Conservation (phyloP, 2,329 filamentous ascomycete species). For the Hypomyces perniciosus region DNA sequence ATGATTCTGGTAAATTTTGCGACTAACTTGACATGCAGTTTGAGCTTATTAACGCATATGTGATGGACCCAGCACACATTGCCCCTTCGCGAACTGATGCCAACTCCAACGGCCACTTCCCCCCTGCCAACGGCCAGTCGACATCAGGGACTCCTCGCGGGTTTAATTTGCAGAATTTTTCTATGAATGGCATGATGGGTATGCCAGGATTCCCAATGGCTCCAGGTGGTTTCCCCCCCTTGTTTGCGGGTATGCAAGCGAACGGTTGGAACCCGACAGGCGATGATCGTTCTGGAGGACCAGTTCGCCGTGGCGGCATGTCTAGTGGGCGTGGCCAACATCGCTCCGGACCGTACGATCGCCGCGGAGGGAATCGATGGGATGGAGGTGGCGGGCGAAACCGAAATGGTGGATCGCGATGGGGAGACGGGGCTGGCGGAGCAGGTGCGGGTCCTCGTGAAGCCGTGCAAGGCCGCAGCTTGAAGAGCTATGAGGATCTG, state of each 20-base stretch:
- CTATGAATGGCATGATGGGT: constrained; percentile 52
- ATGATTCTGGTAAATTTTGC: not conserved
- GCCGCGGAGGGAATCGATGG: constrained; percentile 53
- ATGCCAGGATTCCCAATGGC: constrained; percentile 54
- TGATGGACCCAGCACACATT: constrained; percentile 90
- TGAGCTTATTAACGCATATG: constrained; percentile 86
- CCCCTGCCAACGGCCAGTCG: constrained; percentile 67
- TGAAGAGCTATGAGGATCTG: constrained; percentile 96
- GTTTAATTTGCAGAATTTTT: constrained; percentile 76
- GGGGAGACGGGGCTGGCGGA: constrained; percentile 70
- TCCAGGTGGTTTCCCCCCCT: constrained; percentile 42
- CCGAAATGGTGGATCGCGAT: constrained; percentile 50
- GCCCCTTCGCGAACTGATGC: constrained; percentile 88
- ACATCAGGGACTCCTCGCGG: constrained; percentile 82
- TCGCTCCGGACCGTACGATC: constrained; percentile 68
- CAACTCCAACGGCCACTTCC: constrained; percentile 94
- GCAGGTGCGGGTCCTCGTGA: constrained; percentile 79
- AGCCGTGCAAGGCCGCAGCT: constrained; percentile 82
- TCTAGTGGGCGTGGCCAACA: constrained; percentile 47
- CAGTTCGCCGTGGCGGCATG: constrained; percentile 61
- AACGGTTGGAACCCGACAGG: constrained; percentile 46
- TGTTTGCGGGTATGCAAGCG: constrained; percentile 48
- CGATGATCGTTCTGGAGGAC: constrained; percentile 58
- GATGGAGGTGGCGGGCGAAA: constrained; percentile 44
- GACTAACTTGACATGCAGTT: constrained; percentile 48